phyloP scores from a whole-genome alignment of 192 early-diverging fungal species.

The Coemansia sp. region DNA sequence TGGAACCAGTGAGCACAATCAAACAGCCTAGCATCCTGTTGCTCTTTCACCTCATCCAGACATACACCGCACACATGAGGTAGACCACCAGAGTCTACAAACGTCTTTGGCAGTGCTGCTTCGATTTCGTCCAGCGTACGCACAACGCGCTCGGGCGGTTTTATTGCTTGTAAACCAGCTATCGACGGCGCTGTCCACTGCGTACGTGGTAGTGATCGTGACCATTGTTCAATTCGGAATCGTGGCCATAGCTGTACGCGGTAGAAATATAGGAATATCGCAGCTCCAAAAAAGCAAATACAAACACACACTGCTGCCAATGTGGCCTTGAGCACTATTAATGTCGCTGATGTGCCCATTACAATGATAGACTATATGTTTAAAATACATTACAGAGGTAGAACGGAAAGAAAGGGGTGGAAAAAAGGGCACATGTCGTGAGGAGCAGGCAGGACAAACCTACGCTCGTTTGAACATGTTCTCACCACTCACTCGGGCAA shows the following conservation, averaged over 20 bases:
- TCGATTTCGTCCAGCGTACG: conserved; percentile 29
- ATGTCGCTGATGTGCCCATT: conserved; percentile 4
- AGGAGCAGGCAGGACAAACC: background rate
- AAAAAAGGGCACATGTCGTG: background rate
- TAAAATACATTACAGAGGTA: background rate
- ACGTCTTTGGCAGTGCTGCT: conserved; percentile 13
- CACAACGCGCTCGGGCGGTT: background rate
- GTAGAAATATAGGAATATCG: conserved; percentile 32
- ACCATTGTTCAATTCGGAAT: conserved; percentile 10
- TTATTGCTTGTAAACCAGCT: background rate
- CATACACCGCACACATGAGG: conserved; percentile 26
- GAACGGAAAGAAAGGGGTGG: too few species aligned
- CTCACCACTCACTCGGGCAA: background rate
- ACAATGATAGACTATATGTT: background rate
- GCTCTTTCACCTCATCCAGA: conserved; percentile 13
- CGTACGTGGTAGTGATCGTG: background rate
- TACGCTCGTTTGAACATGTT: background rate
- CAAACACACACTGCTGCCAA: conserved; percentile 33
- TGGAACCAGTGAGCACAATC: conserved; percentile 33
- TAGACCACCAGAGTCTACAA: background rate
- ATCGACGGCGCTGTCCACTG: conserved; percentile 1
- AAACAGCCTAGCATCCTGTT: conserved; percentile 11
- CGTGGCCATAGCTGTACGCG: conserved; percentile 26
- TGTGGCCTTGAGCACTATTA: conserved; percentile 32
- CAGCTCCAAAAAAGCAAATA: conserved; percentile 17